Base-by-base conservation (phyloP, 352 stramenopile species). In the Aphanomyces invadans region DNA sequence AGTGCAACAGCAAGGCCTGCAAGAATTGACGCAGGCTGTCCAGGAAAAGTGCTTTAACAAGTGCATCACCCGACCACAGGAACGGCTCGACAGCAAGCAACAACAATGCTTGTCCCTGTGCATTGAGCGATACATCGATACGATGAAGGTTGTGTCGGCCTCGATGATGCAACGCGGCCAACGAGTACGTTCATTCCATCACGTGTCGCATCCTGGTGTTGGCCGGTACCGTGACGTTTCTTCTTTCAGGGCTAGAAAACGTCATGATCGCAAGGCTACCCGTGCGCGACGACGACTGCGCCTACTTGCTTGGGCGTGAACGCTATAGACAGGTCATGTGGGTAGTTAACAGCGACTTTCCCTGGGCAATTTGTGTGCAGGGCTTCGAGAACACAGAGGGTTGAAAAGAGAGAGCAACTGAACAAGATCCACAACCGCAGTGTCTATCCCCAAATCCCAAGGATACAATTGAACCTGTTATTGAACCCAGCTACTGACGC, bases 1-100 rank as follows among this genome's bases (percentile, higher is more conserved):
- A 73, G 79, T 94, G 32, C 80, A 92, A 73, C 73, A 85, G 67
- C 83, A 92, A 71, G 83, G 83, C 61, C 73, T 93, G 38, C 81
- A 94, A 74, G 84, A 92, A 68, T 71, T 95, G 70, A 93, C 84
- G 56, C 80, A 89, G 74, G 92, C 83, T 68, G 65, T 95, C 52
- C 85, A 93, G 74, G 83, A 92, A 62, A 95, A 95, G 71, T 95
- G 87, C 72, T 95, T 95, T 68, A 85, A 95, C 76, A 91, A 94
- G 74, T 95, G 87, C 77, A 80, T 95, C 71, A 78, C 83, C 45
- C 80, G 74, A 60, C 75, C 87, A 21, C 85, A 81, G 62, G 81
- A 80, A 68, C 92, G 92, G 75, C 74, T 95, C 39, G 84, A 92
- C 72, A 83, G 79, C 79, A 95, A 95, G 80, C 85, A 95, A 77